These are phyloP conservation scores for Aspergillus fumigatus DNA, from an alignment of 2,329 filamentous ascomycete species.

Conservation along the genomic window DNA sequence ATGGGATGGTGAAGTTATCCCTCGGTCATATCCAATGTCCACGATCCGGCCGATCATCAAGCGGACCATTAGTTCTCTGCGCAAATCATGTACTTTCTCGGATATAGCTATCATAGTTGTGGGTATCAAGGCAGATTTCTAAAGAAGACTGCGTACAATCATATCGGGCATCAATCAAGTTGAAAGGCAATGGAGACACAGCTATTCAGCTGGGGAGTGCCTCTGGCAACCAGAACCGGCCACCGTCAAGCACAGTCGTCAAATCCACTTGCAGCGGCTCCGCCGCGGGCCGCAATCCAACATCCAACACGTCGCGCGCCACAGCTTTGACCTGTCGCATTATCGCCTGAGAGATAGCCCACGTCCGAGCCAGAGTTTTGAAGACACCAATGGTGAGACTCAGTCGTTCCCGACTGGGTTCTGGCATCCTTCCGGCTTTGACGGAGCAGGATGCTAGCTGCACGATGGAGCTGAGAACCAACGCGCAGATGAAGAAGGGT, in stretches of 20 bases:
- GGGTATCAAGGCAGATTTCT: no score
- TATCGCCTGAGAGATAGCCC: slow-evolving; percentile 67
- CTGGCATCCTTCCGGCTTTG: slow-evolving; percentile 53
- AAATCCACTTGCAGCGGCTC: slow-evolving; percentile 29
- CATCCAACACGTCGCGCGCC: slow-evolving; percentile 64
- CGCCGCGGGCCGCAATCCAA: slow-evolving; percentile 34
- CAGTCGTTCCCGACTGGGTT: slow-evolving; percentile 62
- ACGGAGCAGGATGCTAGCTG: slow-evolving; percentile 74
- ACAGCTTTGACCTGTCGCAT: slow-evolving; percentile 71
- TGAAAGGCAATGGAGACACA: background rate
- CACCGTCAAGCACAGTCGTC: slow-evolving; percentile 29
- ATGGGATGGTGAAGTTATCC: no score
- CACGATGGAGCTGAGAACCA: slow-evolving; percentile 74
- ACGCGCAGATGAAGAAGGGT: slow-evolving; percentile 77
- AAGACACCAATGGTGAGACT: slow-evolving; percentile 74
- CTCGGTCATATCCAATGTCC: no score
- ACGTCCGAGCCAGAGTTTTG: slow-evolving; percentile 63
- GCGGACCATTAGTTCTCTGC: no score
- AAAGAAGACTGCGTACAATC: no score
- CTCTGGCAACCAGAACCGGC: slow-evolving; percentile 33
- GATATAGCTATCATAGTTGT: no score
- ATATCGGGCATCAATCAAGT: background rate
- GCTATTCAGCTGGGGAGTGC: slow-evolving; percentile 15
- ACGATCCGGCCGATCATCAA: no score
- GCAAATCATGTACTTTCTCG: no score